A percentile compares a stretch with the other conserved stretches of the same genome.
Evolutionary conservation across 1,139 yeast species (phyloP).

Genomic region (Blastobotrys malaysiensis): DNA sequence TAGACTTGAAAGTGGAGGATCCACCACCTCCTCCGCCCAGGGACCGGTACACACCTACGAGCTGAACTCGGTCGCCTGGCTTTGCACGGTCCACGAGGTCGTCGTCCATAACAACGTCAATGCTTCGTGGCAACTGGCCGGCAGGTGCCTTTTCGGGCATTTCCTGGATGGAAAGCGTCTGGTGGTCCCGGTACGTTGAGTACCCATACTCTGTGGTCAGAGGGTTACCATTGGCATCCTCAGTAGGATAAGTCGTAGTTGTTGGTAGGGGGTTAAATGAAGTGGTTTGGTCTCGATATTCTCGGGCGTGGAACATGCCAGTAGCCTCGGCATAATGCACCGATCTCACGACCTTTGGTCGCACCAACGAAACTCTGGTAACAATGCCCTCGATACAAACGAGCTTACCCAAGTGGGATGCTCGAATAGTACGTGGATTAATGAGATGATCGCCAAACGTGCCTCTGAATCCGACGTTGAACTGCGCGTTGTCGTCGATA

Average conservation of each 20-base stretch:
- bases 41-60: constrained; percentile 91
- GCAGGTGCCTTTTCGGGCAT: constrained; percentile 99
- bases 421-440: constrained; percentile 81
- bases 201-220: constrained; percentile 88
- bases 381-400: constrained; percentile 94
- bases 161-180: constrained; percentile 88
- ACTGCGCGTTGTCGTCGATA: constrained; percentile 58
- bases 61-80: constrained; percentile 94
- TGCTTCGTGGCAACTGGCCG: constrained; percentile 91
- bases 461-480: constrained; percentile 80
- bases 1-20: constrained; percentile 68
- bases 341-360: constrained; percentile 88
- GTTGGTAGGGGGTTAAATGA: constrained; percentile 81
- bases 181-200: constrained; percentile 91
- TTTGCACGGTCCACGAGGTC: constrained; percentile 88
- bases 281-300: constrained; percentile 89
- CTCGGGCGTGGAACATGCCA: constrained; percentile 80
- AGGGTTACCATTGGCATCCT: constrained; percentile 86
- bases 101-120: constrained; percentile 87
- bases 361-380: constrained; percentile 84
- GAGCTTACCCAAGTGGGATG: constrained; percentile 71
- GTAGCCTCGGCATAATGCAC: constrained; percentile 91
- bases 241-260: constrained; percentile 88
- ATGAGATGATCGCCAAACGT: constrained; percentile 86
- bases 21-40: constrained; percentile 52